These are phyloP conservation scores for Gloeostereum incarnatum DNA, from an alignment of 768 basidiomycete genomes.

Conservation along the genomic window DNA sequence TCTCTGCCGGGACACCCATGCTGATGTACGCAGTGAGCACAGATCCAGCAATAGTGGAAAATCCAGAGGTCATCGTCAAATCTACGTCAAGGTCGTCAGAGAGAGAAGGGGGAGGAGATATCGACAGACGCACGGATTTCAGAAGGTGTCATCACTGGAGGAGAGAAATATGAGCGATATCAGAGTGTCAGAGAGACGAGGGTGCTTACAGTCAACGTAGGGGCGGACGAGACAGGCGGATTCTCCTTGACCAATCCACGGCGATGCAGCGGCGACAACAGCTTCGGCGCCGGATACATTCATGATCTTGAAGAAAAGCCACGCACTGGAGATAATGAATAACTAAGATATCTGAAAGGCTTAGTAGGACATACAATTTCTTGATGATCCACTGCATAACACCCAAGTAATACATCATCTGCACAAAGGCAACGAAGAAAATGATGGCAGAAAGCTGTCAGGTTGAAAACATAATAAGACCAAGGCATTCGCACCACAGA, in stretches of 20 bases:
- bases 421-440: constrained; percentile 90
- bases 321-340: constrained; percentile 44
- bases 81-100: constrained; percentile 20
- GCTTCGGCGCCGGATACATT: constrained; percentile 93
- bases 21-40: constrained; percentile 79
- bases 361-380: constrained; percentile 53
- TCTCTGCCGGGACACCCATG: constrained; percentile 70
- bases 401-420: constrained; percentile 85
- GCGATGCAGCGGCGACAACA: constrained; percentile 85
- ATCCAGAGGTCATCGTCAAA: constrained; percentile 85
- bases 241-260: constrained; percentile 82
- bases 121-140: constrained; percentile 49
- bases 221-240: constrained; percentile 8
- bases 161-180: not conserved
- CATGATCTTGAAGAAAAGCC: constrained; percentile 91
- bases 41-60: constrained; percentile 89
- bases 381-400: constrained; percentile 93
- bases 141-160: constrained; percentile 64
- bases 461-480: constrained; percentile 1
- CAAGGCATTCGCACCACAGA: not conserved
- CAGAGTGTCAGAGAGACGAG: not conserved
- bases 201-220: constrained; percentile 9
- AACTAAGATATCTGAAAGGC: not conserved
- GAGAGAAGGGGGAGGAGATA: not conserved
- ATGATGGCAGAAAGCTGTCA: constrained; percentile 66